These are phyloP conservation scores for Globisporangium echinulatum DNA, from an alignment of 352 stramenopile species.

Conservation along the genomic window DNA sequence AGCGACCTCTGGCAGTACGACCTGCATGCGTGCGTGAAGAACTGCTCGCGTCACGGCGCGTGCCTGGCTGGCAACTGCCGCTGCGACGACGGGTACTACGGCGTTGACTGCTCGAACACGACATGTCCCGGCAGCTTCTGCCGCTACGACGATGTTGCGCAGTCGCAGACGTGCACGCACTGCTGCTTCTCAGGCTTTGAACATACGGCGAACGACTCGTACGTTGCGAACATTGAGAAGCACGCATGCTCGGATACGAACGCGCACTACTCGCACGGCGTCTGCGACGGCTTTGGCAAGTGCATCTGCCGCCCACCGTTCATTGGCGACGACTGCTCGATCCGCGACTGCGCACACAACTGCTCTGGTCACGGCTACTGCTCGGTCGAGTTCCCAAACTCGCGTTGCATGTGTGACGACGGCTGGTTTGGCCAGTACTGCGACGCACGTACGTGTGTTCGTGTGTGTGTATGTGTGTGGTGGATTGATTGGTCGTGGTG, in stretches of 20 bases:
- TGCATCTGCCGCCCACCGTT: constrained; percentile 94
- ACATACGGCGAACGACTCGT: constrained; percentile 84
- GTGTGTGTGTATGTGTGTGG: neutral
- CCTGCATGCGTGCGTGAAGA: constrained; percentile 87
- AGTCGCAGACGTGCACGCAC: constrained; percentile 88
- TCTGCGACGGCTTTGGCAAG: constrained; percentile 95
- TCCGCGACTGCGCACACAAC: constrained; percentile 90
- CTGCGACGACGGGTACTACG: constrained; percentile 95
- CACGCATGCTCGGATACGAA: constrained; percentile 77
- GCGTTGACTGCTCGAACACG: constrained; percentile 94
- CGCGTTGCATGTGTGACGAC: constrained; percentile 92
- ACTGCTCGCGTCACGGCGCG: constrained; percentile 90
- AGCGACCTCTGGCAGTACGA: constrained; percentile 90
- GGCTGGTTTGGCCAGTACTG: constrained; percentile 95
- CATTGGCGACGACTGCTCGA: constrained; percentile 88
- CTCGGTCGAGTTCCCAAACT: constrained; percentile 94
- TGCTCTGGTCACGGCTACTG: constrained; percentile 94
- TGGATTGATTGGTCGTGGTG: neutral
- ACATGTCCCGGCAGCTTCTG: constrained; percentile 93
- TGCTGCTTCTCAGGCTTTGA: constrained; percentile 90
- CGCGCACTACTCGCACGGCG: constrained; percentile 88
- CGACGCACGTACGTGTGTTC: constrained; percentile 50
- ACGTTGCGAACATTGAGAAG: constrained; percentile 90
- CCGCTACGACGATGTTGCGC: constrained; percentile 81
- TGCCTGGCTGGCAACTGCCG: constrained; percentile 91